A percentile compares a stretch with the other conserved stretches of the same genome.
phyloP scores from a whole-genome alignment of 2,329 filamentous ascomycete genomes.

The Tolypocladium amazonense region DNA sequence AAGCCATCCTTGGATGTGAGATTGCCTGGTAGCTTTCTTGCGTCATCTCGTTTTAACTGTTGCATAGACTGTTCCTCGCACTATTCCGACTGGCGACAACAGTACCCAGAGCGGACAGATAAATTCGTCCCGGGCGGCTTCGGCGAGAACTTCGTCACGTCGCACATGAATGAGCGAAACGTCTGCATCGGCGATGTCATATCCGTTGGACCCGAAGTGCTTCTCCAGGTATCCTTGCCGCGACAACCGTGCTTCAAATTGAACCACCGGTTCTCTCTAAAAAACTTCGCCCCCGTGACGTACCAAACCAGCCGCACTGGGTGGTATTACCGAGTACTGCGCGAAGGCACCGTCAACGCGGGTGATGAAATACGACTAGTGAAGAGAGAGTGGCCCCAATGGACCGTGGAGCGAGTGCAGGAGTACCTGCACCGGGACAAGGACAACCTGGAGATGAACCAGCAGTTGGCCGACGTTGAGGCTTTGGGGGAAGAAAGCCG shows the following conservation, averaged over 20 bases:
- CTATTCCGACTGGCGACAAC: slow-evolving; percentile 42
- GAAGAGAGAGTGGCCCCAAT: slow-evolving; percentile 42
- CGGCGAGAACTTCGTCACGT: slow-evolving; percentile 53
- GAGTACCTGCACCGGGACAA: slow-evolving; percentile 49
- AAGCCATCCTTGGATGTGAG: slow-evolving; percentile 49
- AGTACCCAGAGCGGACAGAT: slow-evolving; percentile 38
- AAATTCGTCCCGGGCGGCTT: slow-evolving; percentile 49
- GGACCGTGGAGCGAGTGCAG: slow-evolving; percentile 54
- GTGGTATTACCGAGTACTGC: slow-evolving; percentile 55
- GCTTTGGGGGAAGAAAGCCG: slow-evolving; percentile 38
- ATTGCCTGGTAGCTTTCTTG: not conserved
- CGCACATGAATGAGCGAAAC: slow-evolving; percentile 50
- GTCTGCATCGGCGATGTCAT: slow-evolving; percentile 55
- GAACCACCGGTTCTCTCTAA: slow-evolving; percentile 55
- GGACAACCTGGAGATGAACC: slow-evolving; percentile 38
- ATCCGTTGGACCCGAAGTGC: slow-evolving; percentile 35
- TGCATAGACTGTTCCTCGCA: slow-evolving; percentile 46
- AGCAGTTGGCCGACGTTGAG: slow-evolving; percentile 38
- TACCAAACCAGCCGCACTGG: slow-evolving; percentile 49
- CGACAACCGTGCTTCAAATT: slow-evolving; percentile 59
- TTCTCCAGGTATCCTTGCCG: slow-evolving; percentile 50
- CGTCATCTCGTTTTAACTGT: not conserved
- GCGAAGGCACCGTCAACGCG: slow-evolving; percentile 39
- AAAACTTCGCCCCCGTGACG: slow-evolving; percentile 48
- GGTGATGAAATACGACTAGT: slow-evolving; percentile 48